A percentile compares a stretch with the other conserved stretches of the same genome.
These are phyloP conservation scores for Fusarium mundagurra DNA, from an alignment of 2,329 filamentous ascomycete species.

Conservation along the genomic window DNA sequence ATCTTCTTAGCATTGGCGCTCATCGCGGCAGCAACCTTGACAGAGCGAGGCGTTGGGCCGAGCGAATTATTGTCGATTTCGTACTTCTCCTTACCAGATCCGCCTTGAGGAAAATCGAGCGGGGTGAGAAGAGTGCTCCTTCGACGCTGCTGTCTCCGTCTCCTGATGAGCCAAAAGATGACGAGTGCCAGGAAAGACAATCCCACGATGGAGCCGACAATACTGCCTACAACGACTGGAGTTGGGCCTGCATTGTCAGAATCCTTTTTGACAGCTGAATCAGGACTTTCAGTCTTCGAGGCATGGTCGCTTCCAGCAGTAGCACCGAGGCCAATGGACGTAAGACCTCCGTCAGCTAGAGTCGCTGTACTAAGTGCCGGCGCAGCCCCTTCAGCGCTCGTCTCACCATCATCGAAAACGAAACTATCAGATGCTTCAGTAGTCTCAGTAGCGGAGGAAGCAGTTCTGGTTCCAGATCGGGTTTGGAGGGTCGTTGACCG, in stretches of 20 bases:
- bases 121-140: constrained; percentile 62
- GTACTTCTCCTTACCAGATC: constrained; percentile 30
- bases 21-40: constrained; percentile 45
- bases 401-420: constrained; percentile 19
- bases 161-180: constrained; percentile 62
- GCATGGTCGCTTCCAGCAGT: constrained; percentile 34
- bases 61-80: constrained; percentile 56
- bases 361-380: constrained; percentile 35
- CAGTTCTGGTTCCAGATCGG: constrained; percentile 22
- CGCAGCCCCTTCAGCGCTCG: constrained; percentile 19
- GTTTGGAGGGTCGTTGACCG: constrained; percentile 35
- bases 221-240: constrained; percentile 59
- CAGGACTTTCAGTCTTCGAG: constrained; percentile 28
- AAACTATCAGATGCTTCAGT: constrained; percentile 28
- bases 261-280: constrained; percentile 12
- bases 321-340: constrained; percentile 33
- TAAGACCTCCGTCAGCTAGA: constrained; percentile 28
- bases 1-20: constrained; percentile 44
- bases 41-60: constrained; percentile 58
- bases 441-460: constrained; percentile 22
- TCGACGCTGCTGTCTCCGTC: constrained; percentile 51
- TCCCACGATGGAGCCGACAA: constrained; percentile 59
- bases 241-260: constrained; percentile 29
- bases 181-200: constrained; percentile 55
- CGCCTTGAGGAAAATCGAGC: constrained; percentile 49